Evolutionary conservation across 176 grass and related monocot species (phyloP), one percentile per base, ranked within the genome.

Genomic region (Zoysia pacifica): DNA sequence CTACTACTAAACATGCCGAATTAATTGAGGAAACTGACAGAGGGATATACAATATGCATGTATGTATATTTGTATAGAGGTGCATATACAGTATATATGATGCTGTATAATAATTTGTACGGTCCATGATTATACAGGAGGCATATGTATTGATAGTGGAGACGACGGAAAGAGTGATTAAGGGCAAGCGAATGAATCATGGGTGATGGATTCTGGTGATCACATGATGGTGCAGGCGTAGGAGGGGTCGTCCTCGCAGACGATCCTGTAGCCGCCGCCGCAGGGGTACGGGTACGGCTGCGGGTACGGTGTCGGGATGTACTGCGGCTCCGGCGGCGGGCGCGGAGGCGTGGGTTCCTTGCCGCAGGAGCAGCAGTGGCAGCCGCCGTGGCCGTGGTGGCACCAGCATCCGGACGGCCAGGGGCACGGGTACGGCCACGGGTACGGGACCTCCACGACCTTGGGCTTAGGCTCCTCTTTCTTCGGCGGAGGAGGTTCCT

Each of bases 331-430:
- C 41, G 82, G 65, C 11, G 62, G 85, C 67, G 20, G 37, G 9
- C 65, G 19, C 6, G 78, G 74, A 4, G 79, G 70, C 3, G 69
- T 13, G 0, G 84, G 78, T 58, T 81, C 76, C 76, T 67, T 87
- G 74, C 92, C 92, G 69, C 94, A 97, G 48, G 94, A 93, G 88
- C 94, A 97, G 88, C 93, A 91, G 48, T 91, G 93, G 83, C 93
- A 89, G 5, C 83, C 83, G 39, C 87, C 88, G 35, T 93, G 90
- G n/a, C 86, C 88, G 52, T 83, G 75, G 70, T 46, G 35, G 85
- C 89, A 88, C 65, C 69, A 97, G 84, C 94, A 93, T 2, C 87
- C 83, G 42, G 81, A 81, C 40, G 87, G 87, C 74, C 54, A 82
- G 18, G 86, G 93, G 79, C 78, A 91, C 11, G 92, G 93, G 64